phyloP scores from a whole-genome alignment of 495 filamentous ascomycete species.

The Xanthoparmelia taractica region DNA sequence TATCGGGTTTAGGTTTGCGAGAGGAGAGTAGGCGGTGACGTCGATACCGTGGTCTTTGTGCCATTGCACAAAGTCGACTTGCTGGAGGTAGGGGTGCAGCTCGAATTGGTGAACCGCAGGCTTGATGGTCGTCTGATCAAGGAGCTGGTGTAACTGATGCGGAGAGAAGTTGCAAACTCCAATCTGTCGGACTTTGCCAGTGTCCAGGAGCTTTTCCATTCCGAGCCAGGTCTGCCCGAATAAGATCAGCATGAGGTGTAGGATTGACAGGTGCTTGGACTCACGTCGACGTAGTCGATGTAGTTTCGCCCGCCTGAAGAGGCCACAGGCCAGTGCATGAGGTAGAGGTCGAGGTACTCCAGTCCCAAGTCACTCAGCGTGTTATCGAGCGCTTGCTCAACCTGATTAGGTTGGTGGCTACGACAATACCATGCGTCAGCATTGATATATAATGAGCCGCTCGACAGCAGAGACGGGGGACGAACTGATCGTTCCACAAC shows the following conservation, averaged over 20 bases:
- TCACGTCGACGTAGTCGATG: slow-evolving; percentile 25
- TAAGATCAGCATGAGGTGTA: not conserved
- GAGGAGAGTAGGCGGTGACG: slow-evolving; percentile 53
- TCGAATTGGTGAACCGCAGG: slow-evolving; percentile 57
- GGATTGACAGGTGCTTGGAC: not conserved
- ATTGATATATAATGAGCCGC: not conserved
- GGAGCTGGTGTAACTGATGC: slow-evolving; percentile 38
- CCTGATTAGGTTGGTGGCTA: slow-evolving; percentile 37
- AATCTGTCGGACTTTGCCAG: slow-evolving; percentile 51
- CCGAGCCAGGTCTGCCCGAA: slow-evolving; percentile 33
- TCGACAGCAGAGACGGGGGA: no score
- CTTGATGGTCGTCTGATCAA: slow-evolving; percentile 33
- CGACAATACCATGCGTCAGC: slow-evolving; percentile 21
- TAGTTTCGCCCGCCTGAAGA: not conserved
- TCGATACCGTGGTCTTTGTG: slow-evolving; percentile 46
- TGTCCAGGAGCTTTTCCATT: slow-evolving; percentile 50
- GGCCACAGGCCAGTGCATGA: slow-evolving; percentile 60
- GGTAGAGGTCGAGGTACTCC: slow-evolving; percentile 63
- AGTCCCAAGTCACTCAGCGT: slow-evolving; percentile 51
- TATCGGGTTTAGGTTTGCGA: slow-evolving; percentile 44
- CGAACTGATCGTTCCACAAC: slow-evolving; percentile 49
- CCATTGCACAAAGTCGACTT: slow-evolving; percentile 41
- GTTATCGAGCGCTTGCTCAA: slow-evolving; percentile 41
- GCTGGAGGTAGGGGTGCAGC: slow-evolving; percentile 55
- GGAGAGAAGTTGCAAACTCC: slow-evolving; percentile 52